Evolutionary conservation across 2,329 filamentous ascomycete genomes (phyloP).

Genomic region (Fusarium redolens): DNA sequence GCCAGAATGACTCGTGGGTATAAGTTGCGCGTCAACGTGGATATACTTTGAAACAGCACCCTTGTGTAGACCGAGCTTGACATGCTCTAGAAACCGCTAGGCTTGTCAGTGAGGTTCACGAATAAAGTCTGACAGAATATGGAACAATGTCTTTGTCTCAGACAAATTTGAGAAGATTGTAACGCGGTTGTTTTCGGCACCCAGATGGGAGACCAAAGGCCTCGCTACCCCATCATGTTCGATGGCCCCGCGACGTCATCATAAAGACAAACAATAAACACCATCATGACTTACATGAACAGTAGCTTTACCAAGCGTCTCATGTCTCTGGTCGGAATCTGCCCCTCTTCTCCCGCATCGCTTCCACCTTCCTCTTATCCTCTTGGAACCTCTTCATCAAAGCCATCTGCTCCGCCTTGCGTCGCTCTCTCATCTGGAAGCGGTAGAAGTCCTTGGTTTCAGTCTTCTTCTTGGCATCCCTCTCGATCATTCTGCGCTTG

Average conservation of each 20-base stretch:
- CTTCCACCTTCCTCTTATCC: slow-evolving; percentile 77
- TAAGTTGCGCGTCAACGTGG: background rate
- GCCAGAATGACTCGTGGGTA: slow-evolving; percentile 5
- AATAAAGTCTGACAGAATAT: slow-evolving; percentile 47
- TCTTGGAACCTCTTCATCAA: slow-evolving; percentile 79
- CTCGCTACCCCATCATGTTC: slow-evolving; percentile 43
- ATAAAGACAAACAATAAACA: slow-evolving; percentile 41
- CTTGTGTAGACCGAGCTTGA: background rate
- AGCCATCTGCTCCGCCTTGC: slow-evolving; percentile 78
- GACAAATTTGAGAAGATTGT: slow-evolving; percentile 74
- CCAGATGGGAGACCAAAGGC: slow-evolving; percentile 44
- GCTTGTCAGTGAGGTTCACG: slow-evolving; percentile 5
- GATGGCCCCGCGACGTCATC: slow-evolving; percentile 69
- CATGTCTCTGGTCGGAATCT: slow-evolving; percentile 67
- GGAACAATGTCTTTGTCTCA: slow-evolving; percentile 52
- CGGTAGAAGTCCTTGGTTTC: slow-evolving; percentile 82
- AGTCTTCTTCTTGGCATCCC: slow-evolving; percentile 70
- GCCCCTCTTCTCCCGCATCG: slow-evolving; percentile 75
- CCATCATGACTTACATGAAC: slow-evolving; percentile 27
- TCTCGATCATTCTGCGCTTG: slow-evolving; percentile 69
- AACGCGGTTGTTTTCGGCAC: slow-evolving; percentile 74
- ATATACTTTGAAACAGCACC: slow-evolving; percentile 6
- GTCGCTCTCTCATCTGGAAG: slow-evolving; percentile 83
- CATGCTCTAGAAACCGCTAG: background rate
- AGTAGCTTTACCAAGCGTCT: slow-evolving; percentile 24